Evolutionary conservation across 2,329 filamentous ascomycete genomes (phyloP).

Genomic region (Scolecobasidium constrictum): DNA sequence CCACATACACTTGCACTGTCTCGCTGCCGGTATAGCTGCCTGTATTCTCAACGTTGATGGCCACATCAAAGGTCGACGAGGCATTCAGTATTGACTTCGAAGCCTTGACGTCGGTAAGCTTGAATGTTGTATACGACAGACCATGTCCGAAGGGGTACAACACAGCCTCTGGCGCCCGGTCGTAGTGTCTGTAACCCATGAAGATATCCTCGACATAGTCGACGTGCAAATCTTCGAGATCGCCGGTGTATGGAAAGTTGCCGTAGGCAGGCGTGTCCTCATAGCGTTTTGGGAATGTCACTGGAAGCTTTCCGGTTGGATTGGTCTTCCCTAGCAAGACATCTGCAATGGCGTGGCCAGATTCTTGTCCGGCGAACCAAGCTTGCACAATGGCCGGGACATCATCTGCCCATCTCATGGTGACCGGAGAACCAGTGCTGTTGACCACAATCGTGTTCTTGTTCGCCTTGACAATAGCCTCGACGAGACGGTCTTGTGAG

Average conservation of each 20-base stretch:
- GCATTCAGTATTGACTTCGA: constrained; percentile 29
- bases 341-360: constrained; percentile 69
- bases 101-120: constrained; percentile 44
- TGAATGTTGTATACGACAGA: constrained; percentile 14
- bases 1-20: constrained; percentile 58
- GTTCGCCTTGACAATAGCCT: constrained; percentile 54
- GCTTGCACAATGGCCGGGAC: constrained; percentile 73
- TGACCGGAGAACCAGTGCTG: constrained; percentile 60
- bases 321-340: constrained; percentile 70
- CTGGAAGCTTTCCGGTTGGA: constrained; percentile 70
- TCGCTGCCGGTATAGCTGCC: constrained; percentile 48
- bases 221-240: constrained; percentile 63
- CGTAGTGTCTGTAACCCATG: constrained; percentile 9
- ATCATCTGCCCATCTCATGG: constrained; percentile 61
- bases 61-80: constrained; percentile 40
- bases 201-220: constrained; percentile 55
- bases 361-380: constrained; percentile 81
- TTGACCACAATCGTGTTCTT: constrained; percentile 55
- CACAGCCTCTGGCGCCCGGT: neutral
- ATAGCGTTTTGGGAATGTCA: constrained; percentile 44
- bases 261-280: constrained; percentile 55
- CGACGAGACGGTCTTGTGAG: constrained; percentile 55
- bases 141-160: constrained; percentile 8
- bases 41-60: constrained; percentile 49
- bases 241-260: constrained; percentile 50